Percentiles rank a stretch among this genome's conserved stretches.
Conservation (phyloP, 140 eudicot genomes). For the Bidens hawaiensis region DNA sequence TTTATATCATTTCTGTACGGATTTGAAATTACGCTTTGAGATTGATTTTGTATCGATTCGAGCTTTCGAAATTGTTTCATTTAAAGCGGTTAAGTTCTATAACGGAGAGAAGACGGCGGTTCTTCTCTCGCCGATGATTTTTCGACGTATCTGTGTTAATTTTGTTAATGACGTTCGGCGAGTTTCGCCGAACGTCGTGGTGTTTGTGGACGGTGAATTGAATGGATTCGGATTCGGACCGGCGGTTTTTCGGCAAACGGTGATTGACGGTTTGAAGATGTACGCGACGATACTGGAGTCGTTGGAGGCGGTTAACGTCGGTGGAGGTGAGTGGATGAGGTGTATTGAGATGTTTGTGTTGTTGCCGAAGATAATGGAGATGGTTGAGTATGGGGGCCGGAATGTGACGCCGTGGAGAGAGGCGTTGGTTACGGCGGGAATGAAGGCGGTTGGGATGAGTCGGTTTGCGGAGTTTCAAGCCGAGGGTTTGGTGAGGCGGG, state of each 20-base stretch:
- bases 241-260: conserved; percentile 43
- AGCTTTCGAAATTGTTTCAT: conserved; percentile 47
- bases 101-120: conserved; percentile 63
- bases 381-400: conserved; percentile 56
- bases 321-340: conserved; percentile 52
- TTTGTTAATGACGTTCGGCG: conserved; percentile 60
- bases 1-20: conserved; percentile 58
- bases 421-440: conserved; percentile 57
- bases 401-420: conserved; percentile 64
- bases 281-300: conserved; percentile 73
- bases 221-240: conserved; percentile 41
- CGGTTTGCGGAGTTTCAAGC: conserved; percentile 75
- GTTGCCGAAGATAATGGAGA: conserved; percentile 59
- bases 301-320: conserved; percentile 51
- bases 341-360: conserved; percentile 58
- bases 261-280: conserved; percentile 62
- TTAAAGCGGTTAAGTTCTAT: conserved; percentile 51
- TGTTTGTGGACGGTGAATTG: conserved; percentile 60
- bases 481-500: conserved; percentile 61
- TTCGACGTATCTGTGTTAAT: conserved; percentile 49
- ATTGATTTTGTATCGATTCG: conserved; percentile 52
- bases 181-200: conserved; percentile 52
- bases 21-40: conserved; percentile 49
- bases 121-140: conserved; percentile 47
- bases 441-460: conserved; percentile 67